Percentiles rank a stretch among this genome's conserved stretches.
Conservation (phyloP, 345 rosid genomes). For the Chamaenerion angustifolium region DNA sequence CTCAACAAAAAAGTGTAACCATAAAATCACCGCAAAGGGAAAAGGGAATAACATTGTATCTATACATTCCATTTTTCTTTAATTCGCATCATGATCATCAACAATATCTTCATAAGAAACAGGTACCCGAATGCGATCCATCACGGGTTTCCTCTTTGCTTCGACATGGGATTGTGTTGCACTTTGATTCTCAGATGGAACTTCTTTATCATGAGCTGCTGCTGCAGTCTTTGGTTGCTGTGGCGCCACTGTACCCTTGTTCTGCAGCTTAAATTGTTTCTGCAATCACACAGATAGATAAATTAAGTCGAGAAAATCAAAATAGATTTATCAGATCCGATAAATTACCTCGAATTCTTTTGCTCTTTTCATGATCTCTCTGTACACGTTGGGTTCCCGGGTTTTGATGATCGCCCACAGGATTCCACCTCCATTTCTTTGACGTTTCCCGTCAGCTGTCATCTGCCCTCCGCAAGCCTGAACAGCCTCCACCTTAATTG, state of each 20-base stretch:
- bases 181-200: slow-evolving; percentile 6
- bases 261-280: slow-evolving; percentile 72
- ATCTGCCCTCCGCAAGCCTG: slow-evolving; percentile 91
- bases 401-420: slow-evolving; percentile 78
- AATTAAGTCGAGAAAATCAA: too few species aligned
- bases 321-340: too few species aligned
- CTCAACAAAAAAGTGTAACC: too few species aligned
- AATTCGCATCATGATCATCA: neutral
- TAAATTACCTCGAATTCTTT: slow-evolving; percentile 77
- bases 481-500: slow-evolving; percentile 60
- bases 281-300: slow-evolving; percentile 13
- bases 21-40: too few species aligned
- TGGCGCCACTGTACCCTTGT: neutral
- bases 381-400: slow-evolving; percentile 54
- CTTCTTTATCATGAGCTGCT: slow-evolving; percentile 15
- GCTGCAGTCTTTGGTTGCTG: too few species aligned
- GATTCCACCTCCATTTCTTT: slow-evolving; percentile 74
- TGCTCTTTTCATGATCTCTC: slow-evolving; percentile 73
- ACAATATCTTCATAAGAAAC: slow-evolving; percentile 65
- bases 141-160: slow-evolving; percentile 35
- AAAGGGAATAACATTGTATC: too few species aligned
- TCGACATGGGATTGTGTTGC: slow-evolving; percentile 19
- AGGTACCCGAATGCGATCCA: slow-evolving; percentile 71
- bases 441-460: slow-evolving; percentile 77
- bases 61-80: too few species aligned